Conservation (phyloP, 805 yeast species). For the Aciculoconidium aculeatum region DNA sequence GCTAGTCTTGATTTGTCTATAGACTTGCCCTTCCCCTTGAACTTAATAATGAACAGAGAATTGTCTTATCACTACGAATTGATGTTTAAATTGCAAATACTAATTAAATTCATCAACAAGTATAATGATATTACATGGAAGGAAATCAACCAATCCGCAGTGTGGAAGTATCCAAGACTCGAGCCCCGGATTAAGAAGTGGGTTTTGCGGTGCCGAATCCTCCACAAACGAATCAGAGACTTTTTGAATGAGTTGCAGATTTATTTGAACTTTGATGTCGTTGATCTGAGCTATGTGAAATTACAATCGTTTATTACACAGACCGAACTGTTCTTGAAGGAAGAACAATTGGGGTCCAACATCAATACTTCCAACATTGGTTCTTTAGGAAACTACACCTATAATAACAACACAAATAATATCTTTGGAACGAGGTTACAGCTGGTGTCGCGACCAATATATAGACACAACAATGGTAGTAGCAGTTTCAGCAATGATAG, state of each 20-base stretch:
- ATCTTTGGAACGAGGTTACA: constrained; percentile 19
- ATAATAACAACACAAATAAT: constrained; percentile 14
- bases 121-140: constrained; percentile 64
- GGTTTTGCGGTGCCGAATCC: constrained; percentile 47
- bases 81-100: constrained; percentile 63
- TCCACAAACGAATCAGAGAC: constrained; percentile 54
- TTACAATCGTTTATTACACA: constrained; percentile 25
- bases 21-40: constrained; percentile 81
- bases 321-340: constrained; percentile 7
- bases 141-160: constrained; percentile 55
- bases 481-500: neutral
- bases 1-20: constrained; percentile 51
- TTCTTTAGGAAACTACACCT: constrained; percentile 7
- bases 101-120: constrained; percentile 57
- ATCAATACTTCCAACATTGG: constrained; percentile 3
- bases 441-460: constrained; percentile 3
- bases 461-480: constrained; percentile 4
- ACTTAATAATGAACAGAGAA: constrained; percentile 65
- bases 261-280: constrained; percentile 53
- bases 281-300: constrained; percentile 47
- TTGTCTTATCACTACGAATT: constrained; percentile 74
- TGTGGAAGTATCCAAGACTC: constrained; percentile 56
- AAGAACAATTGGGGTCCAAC: constrained; percentile 10
- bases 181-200: constrained; percentile 42
- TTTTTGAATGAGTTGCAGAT: constrained; percentile 50